Evolutionary conservation across 176 grass and related monocot species (phyloP).

Genomic region (Cocos nucifera): DNA sequence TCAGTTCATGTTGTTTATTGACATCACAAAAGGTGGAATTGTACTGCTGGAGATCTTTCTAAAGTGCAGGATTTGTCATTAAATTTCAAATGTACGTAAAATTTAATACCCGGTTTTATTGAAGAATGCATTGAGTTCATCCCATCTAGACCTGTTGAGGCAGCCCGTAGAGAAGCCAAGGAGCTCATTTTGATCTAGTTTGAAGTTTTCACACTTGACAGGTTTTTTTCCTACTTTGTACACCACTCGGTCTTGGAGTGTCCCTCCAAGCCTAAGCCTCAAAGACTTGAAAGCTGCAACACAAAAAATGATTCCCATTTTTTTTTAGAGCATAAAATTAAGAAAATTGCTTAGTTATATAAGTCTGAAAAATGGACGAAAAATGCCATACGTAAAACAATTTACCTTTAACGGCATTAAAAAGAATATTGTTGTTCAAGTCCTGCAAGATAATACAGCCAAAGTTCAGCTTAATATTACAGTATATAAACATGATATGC

Average conservation of each 20-base stretch:
- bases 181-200: slow-evolving; percentile 18
- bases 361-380: too few relatives aligned
- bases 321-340: too few relatives aligned
- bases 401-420: slow-evolving; percentile 46
- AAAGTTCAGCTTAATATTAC: not conserved
- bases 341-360: too few relatives aligned
- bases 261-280: slow-evolving; percentile 46
- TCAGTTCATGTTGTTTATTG: too few relatives aligned
- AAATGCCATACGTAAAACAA: not conserved
- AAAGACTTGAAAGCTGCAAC: slow-evolving; percentile 34
- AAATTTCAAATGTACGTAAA: too few relatives aligned
- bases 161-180: slow-evolving; percentile 43
- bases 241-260: slow-evolving; percentile 44
- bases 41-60: too few relatives aligned
- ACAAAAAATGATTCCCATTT: too few relatives aligned
- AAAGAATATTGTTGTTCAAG: slow-evolving; percentile 29
- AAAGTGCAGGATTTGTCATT: too few relatives aligned
- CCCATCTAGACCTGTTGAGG: slow-evolving; percentile 35
- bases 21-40: too few relatives aligned
- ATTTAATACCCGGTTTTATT: slow-evolving; percentile 25
- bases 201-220: slow-evolving; percentile 21
- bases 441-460: slow-evolving; percentile 26
- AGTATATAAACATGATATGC: not conserved
- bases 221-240: slow-evolving; percentile 26
- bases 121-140: slow-evolving; percentile 51